phyloP scores from a whole-genome alignment of 176 grass and related monocot genomes.

The Oryza australiensis region DNA sequence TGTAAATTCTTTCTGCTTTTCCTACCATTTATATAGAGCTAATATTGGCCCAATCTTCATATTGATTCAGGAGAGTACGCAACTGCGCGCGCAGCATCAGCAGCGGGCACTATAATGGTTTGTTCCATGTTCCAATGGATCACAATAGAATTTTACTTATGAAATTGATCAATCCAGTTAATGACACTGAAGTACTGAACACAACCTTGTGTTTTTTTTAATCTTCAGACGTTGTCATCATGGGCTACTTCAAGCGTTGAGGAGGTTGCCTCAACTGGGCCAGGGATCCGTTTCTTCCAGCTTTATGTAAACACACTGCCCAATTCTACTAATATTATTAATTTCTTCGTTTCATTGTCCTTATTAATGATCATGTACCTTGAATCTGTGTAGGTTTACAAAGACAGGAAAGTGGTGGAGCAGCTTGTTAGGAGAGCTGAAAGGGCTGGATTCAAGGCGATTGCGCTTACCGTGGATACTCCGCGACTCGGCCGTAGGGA shows the following conservation, averaged over 20 bases:
- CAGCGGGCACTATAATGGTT: conserved; percentile 95
- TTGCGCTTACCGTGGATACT: conserved; percentile 93
- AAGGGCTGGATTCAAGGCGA: conserved; percentile 96
- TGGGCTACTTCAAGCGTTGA: conserved; percentile 99
- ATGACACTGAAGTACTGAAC: conserved; percentile 14
- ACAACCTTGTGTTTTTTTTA: not conserved
- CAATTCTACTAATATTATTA: not conserved
- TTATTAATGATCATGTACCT: not conserved
- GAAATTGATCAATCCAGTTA: not conserved
- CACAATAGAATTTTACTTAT: conserved; percentile 1
- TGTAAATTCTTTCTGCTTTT: not conserved
- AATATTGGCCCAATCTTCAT: conserved; percentile 15
- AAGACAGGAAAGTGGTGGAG: conserved; percentile 83
- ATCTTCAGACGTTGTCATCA: conserved; percentile 83
- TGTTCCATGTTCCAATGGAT: conserved; percentile 21
- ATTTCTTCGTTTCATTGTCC: not conserved
- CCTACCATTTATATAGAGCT: not conserved
- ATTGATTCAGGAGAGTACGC: conserved; percentile 78
- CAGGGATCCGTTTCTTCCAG: conserved; percentile 96
- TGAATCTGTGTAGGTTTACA: conserved; percentile 74
- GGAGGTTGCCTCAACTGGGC: conserved; percentile 94
- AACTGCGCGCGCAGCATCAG: conserved; percentile 79
- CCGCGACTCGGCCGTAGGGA: conserved; percentile 92
- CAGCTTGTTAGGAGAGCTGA: conserved; percentile 94
- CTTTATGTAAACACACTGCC: conserved; percentile 63